Conservation (phyloP, 495 filamentous ascomycete genomes). For the Penicillium paradoxum region DNA sequence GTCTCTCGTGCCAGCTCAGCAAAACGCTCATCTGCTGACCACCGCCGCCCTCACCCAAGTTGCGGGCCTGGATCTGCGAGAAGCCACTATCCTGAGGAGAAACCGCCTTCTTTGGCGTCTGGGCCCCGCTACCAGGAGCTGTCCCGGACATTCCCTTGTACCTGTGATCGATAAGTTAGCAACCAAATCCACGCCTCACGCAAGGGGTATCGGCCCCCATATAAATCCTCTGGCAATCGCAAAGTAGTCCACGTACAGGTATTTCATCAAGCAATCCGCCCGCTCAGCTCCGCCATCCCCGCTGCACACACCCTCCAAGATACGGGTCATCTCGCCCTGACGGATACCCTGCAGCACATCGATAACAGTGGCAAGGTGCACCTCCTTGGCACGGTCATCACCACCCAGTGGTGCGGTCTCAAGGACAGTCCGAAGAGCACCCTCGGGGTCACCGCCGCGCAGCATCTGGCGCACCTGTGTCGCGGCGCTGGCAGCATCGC, state of each 20-base stretch:
- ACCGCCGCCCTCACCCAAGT: conserved; percentile 67
- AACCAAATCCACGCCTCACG: not conserved
- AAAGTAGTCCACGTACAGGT: conserved; percentile 35
- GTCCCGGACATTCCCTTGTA: conserved; percentile 78
- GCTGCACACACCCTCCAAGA: conserved; percentile 69
- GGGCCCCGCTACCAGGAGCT: conserved; percentile 27
- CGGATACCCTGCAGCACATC: conserved; percentile 89
- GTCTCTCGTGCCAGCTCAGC: conserved; percentile 93
- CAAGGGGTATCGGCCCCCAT: not conserved
- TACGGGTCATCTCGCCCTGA: conserved; percentile 81
- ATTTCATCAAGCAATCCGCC: conserved; percentile 51
- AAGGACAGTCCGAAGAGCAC: conserved; percentile 71
- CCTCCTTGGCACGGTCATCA: conserved; percentile 73
- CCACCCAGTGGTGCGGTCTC: conserved; percentile 72
- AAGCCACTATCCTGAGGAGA: conserved; percentile 81
- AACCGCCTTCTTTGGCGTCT: conserved; percentile 46
- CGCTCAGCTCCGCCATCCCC: conserved; percentile 66
- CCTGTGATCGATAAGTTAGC: conserved; percentile 32
- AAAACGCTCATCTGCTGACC: conserved; percentile 89
- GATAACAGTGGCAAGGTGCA: conserved; percentile 73
- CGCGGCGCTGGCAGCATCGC: conserved; percentile 67
- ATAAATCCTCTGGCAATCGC: not conserved
- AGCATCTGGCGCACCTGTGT: conserved; percentile 80
- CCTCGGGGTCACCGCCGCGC: conserved; percentile 77
- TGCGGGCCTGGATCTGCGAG: conserved; percentile 70